Evolutionary conservation across 768 basidiomycete species (phyloP).

Genomic region (Dentipellis fragilis): DNA sequence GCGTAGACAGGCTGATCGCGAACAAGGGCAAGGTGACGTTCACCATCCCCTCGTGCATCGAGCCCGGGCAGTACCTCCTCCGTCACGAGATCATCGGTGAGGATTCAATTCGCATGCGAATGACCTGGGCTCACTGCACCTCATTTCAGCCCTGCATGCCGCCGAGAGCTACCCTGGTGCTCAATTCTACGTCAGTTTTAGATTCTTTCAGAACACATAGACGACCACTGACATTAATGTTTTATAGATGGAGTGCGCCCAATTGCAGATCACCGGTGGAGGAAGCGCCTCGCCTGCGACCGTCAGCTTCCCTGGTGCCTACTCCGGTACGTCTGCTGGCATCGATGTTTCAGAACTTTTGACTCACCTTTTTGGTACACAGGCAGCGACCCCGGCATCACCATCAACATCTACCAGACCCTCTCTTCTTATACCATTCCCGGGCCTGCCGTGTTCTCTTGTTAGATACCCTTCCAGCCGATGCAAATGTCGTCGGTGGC

Average conservation of each 20-base stretch:
- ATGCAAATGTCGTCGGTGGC: no score
- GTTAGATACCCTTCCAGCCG: background rate
- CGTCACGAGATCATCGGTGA: conserved; percentile 40
- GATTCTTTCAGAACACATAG: background rate
- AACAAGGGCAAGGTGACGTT: conserved; percentile 39
- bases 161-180: conserved; percentile 41
- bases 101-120: conserved; percentile 3
- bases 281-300: conserved; percentile 22
- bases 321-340: conserved; percentile 16
- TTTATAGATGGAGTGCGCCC: conserved; percentile 27
- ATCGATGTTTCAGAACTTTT: background rate
- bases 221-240: background rate
- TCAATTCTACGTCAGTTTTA: conserved; percentile 35
- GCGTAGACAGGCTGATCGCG: conserved; percentile 33
- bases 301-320: conserved; percentile 28
- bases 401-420: conserved; percentile 23
- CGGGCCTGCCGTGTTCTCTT: conserved; percentile 21
- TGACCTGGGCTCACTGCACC: conserved; percentile 4
- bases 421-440: conserved; percentile 21
- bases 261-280: conserved; percentile 26
- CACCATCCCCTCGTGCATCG: conserved; percentile 19
- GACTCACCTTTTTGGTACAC: background rate
- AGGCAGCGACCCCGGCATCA: conserved; percentile 26
- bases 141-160: conserved; percentile 30
- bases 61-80: conserved; percentile 18